phyloP scores from a whole-genome alignment of 176 grass and related monocot species.

The Ananas comosus region DNA sequence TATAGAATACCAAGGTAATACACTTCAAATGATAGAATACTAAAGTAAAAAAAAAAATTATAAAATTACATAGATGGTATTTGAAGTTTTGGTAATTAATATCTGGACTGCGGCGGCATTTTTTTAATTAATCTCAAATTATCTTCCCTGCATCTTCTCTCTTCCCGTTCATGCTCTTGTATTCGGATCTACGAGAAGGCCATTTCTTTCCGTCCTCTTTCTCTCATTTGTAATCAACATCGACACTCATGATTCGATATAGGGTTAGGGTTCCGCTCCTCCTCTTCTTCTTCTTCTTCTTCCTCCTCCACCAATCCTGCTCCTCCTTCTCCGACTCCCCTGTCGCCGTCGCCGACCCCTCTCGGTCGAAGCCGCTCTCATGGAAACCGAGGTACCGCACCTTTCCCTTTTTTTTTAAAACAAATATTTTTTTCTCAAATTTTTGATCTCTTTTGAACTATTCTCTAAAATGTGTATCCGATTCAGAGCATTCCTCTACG shows the following conservation, averaged over 20 bases:
- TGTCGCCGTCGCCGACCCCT: constrained; percentile 38
- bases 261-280: constrained; percentile 16
- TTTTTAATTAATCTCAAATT: no score
- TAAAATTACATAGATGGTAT: no score
- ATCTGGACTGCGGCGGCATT: no score
- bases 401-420: background rate
- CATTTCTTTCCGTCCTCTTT: no score
- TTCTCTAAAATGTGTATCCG: background rate
- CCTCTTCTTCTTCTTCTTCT: constrained; percentile 13
- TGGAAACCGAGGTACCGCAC: constrained; percentile 60
- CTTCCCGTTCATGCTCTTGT: no score
- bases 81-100: no score
- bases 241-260: background rate
- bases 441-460: background rate
- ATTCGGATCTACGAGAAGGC: no score
- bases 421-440: background rate
- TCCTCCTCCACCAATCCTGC: constrained; percentile 7
- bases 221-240: no score
- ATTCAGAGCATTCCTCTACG: constrained; percentile 67
- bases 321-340: constrained; percentile 7
- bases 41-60: no score
- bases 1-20: no score
- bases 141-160: no score
- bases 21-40: no score
- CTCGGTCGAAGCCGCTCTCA: constrained; percentile 70